Evolutionary conservation across 345 rosid species (phyloP).

Genomic region (Erodium maritimum): DNA sequence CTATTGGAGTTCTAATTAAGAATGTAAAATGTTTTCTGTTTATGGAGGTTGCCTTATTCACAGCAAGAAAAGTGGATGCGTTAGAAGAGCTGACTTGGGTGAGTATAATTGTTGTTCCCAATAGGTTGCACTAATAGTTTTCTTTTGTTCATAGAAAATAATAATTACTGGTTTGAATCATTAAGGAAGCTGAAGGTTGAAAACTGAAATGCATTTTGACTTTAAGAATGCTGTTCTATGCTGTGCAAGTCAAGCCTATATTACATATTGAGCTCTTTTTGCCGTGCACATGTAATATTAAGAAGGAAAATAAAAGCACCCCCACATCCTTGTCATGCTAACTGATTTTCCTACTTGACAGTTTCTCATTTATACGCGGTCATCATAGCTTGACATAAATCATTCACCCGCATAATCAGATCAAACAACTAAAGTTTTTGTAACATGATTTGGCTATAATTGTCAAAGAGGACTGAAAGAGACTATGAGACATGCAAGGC

Average conservation of each 20-base stretch:
- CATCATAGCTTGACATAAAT: no score
- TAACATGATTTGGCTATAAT: no score
- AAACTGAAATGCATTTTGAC: neutral
- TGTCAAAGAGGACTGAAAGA: no score
- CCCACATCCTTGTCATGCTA: neutral
- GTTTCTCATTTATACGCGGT: no score
- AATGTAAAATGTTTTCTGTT: neutral
- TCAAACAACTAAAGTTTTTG: no score
- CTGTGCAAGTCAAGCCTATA: neutral
- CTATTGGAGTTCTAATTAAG: neutral
- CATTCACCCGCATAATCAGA: no score
- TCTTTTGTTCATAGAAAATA: no score
- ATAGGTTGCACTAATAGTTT: neutral
- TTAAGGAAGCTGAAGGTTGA: neutral
- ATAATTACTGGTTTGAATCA: neutral
- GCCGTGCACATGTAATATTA: neutral
- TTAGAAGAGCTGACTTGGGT: constrained; percentile 85
- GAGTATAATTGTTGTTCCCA: constrained; percentile 18
- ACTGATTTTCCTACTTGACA: no score
- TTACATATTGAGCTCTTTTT: neutral
- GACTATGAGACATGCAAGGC: no score
- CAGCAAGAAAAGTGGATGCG: constrained; percentile 58
- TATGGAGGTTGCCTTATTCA: constrained; percentile 79
- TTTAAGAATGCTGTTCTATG: neutral
- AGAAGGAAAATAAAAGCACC: neutral